phyloP scores from a whole-genome alignment of 306 rosid genomes.

The Coriaria nepalensis region DNA sequence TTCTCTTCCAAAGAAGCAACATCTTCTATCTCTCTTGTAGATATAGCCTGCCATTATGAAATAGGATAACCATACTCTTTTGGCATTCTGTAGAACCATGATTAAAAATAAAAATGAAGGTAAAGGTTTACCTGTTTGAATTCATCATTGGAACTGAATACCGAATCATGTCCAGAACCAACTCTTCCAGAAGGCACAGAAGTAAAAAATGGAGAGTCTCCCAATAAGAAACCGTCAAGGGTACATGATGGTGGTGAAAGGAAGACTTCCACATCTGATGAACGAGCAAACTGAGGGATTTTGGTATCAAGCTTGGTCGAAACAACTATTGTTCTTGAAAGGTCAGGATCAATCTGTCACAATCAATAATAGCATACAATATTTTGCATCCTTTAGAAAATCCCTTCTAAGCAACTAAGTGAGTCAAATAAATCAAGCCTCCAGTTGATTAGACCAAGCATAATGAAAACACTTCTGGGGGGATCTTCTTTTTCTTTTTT shows the following conservation, averaged over 20 bases:
- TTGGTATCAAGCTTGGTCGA: slow-evolving; percentile 91
- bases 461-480: background rate
- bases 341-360: slow-evolving; percentile 77
- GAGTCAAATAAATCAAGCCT: background rate
- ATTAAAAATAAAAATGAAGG: background rate
- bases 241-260: slow-evolving; percentile 77
- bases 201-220: slow-evolving; percentile 91
- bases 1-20: slow-evolving; percentile 69
- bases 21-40: slow-evolving; percentile 75
- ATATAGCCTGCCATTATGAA: slow-evolving; percentile 48
- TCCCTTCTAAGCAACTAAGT: too few species aligned
- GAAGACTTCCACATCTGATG: slow-evolving; percentile 89
- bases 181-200: slow-evolving; percentile 97
- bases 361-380: background rate
- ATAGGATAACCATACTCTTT: slow-evolving; percentile 8
- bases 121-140: slow-evolving; percentile 60
- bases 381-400: too few species aligned
- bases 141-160: slow-evolving; percentile 67
- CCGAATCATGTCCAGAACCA: slow-evolving; percentile 58
- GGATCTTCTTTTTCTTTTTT: too few species aligned
- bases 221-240: slow-evolving; percentile 78
- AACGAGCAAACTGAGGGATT: slow-evolving; percentile 91
- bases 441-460: background rate
- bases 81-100: too few species aligned
- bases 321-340: slow-evolving; percentile 79